Conservation (phyloP, 768 basidiomycete genomes). For the Tylopilus rubrobrunneus region DNA sequence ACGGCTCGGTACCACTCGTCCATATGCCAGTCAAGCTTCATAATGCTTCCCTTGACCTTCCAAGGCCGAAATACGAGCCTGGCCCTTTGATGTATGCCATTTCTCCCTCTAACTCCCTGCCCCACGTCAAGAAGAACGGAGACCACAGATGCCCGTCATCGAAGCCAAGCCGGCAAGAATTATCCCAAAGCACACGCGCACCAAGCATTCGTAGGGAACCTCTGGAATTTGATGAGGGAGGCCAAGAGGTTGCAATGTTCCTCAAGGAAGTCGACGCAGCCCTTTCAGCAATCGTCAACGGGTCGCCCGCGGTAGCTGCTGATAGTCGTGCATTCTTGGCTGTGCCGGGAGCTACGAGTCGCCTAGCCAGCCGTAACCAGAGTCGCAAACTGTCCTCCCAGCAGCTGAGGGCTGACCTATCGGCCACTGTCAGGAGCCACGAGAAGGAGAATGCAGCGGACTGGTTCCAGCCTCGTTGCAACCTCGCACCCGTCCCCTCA, state of each 20-base stretch:
- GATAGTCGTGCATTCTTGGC: slow-evolving; percentile 30
- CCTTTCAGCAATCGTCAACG: slow-evolving; percentile 21
- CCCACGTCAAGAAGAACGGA: slow-evolving; percentile 19
- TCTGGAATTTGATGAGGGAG: slow-evolving; percentile 28
- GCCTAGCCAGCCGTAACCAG: slow-evolving; percentile 24
- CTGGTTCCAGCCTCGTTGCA: slow-evolving; percentile 31
- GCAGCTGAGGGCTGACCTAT: slow-evolving; percentile 28
- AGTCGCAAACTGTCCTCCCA: slow-evolving; percentile 30
- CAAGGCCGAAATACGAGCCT: slow-evolving; percentile 24
- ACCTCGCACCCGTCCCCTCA: slow-evolving; percentile 22
- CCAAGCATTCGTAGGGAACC: slow-evolving; percentile 28
- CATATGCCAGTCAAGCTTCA: slow-evolving; percentile 27
- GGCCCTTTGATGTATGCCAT: slow-evolving; percentile 30
- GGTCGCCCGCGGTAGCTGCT: slow-evolving; percentile 27
- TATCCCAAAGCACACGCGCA: slow-evolving; percentile 19
- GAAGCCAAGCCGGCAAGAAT: slow-evolving; percentile 26
- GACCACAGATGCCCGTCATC: slow-evolving; percentile 21
- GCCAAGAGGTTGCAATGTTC: slow-evolving; percentile 31
- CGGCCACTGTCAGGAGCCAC: slow-evolving; percentile 24
- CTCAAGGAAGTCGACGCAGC: slow-evolving; percentile 31
- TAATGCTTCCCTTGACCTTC: slow-evolving; percentile 30
- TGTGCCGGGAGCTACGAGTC: slow-evolving; percentile 25
- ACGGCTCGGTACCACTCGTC: slow-evolving; percentile 31
- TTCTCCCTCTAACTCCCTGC: slow-evolving; percentile 27
- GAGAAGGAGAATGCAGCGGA: slow-evolving; percentile 25